Conservation (phyloP, 805 yeast species). For the Lipomyces lipofer region DNA sequence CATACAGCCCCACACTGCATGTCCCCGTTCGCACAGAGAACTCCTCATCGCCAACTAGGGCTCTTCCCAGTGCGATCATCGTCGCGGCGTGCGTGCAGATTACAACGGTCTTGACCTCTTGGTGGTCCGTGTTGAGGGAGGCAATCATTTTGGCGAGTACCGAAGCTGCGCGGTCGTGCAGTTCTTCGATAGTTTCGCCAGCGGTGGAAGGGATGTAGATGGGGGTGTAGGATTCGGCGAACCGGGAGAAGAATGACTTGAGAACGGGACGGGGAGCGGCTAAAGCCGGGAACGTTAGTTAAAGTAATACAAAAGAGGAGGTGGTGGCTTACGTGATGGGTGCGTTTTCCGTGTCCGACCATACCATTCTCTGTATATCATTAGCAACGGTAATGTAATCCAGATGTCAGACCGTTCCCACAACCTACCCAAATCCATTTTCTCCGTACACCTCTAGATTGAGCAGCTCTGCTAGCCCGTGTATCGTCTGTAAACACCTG, state of each 20-base stretch:
- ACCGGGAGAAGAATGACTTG: constrained; percentile 53
- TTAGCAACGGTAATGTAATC: not conserved
- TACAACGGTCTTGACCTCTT: constrained; percentile 61
- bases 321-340: constrained; percentile 50
- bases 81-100: constrained; percentile 94
- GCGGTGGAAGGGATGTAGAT: constrained; percentile 58
- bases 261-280: constrained; percentile 54
- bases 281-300: not conserved
- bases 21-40: constrained; percentile 73
- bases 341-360: constrained; percentile 64
- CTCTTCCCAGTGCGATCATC: constrained; percentile 83
- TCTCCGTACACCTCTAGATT: constrained; percentile 66
- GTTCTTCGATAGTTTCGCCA: constrained; percentile 78
- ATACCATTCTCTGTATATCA: constrained; percentile 70
- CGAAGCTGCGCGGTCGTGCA: constrained; percentile 58
- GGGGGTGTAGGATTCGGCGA: constrained; percentile 52
- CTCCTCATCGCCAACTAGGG: constrained; percentile 55
- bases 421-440: constrained; percentile 68
- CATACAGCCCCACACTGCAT: constrained; percentile 75
- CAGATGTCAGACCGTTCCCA: too few species aligned
- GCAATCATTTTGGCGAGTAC: constrained; percentile 63
- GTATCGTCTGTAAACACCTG: constrained; percentile 80
- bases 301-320: not conserved
- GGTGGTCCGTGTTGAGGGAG: constrained; percentile 55
- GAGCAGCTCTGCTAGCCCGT: constrained; percentile 63